Conservation (phyloP, 805 yeast genomes). For the Tetrapisispora fleetii region DNA sequence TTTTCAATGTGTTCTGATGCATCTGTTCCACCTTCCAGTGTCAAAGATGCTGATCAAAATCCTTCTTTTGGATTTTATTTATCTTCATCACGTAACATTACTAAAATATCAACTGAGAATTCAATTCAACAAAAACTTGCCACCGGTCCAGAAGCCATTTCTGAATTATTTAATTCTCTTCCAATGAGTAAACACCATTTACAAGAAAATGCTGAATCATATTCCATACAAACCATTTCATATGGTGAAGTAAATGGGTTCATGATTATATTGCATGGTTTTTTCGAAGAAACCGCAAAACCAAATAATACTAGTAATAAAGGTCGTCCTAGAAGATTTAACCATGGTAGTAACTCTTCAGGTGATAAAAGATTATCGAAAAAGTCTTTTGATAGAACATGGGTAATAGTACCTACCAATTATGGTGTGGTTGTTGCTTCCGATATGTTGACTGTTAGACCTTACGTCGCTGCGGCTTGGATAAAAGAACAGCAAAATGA, state of each 20-base stretch:
- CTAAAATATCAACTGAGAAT: slow-evolving; percentile 45
- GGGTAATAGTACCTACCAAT: slow-evolving; percentile 63
- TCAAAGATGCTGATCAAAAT: slow-evolving; percentile 26
- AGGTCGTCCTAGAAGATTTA: slow-evolving; percentile 18
- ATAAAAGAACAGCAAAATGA: slow-evolving; percentile 6
- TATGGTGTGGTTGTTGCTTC: slow-evolving; percentile 72
- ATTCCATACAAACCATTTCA: slow-evolving; percentile 71
- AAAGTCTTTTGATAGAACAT: slow-evolving; percentile 79
- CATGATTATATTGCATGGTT: slow-evolving; percentile 74
- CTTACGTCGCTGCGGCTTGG: slow-evolving; percentile 56
- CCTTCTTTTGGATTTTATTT: slow-evolving; percentile 58
- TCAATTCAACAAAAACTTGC: slow-evolving; percentile 50
- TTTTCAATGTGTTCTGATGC: slow-evolving; percentile 76
- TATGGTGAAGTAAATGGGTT: slow-evolving; percentile 67
- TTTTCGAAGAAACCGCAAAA: slow-evolving; percentile 55
- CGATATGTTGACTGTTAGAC: slow-evolving; percentile 65
- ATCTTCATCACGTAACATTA: slow-evolving; percentile 66
- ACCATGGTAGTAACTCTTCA: slow-evolving; percentile 24
- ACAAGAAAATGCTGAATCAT: slow-evolving; percentile 49
- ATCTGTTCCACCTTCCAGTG: slow-evolving; percentile 45
- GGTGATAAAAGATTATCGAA: slow-evolving; percentile 34
- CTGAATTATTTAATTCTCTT: slow-evolving; percentile 47
- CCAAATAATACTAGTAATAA: slow-evolving; percentile 31
- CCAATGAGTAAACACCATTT: slow-evolving; percentile 77
- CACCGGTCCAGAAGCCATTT: slow-evolving; percentile 60